phyloP scores from a whole-genome alignment of 2,329 filamentous ascomycete species.

The Pyrenophora tritici-repentis region DNA sequence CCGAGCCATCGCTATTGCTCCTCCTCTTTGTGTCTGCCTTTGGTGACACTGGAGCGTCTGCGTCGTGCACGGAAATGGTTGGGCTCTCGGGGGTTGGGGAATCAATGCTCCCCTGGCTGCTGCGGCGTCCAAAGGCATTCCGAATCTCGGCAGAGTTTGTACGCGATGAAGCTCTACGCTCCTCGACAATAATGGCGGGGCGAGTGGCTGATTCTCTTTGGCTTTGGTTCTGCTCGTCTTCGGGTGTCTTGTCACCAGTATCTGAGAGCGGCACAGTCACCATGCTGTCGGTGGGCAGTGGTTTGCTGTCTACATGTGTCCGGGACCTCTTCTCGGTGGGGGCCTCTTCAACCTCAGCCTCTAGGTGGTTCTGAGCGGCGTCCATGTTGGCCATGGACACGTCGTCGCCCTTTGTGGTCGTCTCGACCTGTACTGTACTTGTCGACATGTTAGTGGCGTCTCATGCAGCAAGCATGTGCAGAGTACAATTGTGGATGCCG shows the following conservation, averaged over 20 bases:
- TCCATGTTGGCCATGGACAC: neutral
- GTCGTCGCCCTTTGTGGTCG: neutral
- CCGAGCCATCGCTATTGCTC: constrained; percentile 51
- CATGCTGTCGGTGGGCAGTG: constrained; percentile 67
- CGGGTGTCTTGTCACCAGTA: constrained; percentile 52
- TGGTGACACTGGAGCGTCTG: constrained; percentile 29
- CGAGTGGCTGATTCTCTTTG: constrained; percentile 17
- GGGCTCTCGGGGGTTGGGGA: constrained; percentile 29
- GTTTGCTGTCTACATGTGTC: constrained; percentile 36
- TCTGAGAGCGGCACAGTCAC: constrained; percentile 77
- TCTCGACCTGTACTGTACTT: no score
- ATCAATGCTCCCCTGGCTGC: constrained; percentile 27
- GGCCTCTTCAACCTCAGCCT: constrained; percentile 12
- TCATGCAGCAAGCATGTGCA: constrained; percentile 22
- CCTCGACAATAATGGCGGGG: constrained; percentile 40
- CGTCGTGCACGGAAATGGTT: constrained; percentile 38
- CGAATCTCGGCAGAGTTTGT: constrained; percentile 43
- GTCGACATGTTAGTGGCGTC: constrained; percentile 15
- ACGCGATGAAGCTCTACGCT: constrained; percentile 38
- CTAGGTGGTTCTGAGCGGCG: neutral
- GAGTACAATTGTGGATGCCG: neutral
- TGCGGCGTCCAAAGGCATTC: constrained; percentile 36
- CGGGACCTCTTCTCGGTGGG: constrained; percentile 27
- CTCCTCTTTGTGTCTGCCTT: constrained; percentile 38
- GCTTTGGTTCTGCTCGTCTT: constrained; percentile 29